phyloP scores from a whole-genome alignment of 352 stramenopile species.

The Phytophthora podocarpi region DNA sequence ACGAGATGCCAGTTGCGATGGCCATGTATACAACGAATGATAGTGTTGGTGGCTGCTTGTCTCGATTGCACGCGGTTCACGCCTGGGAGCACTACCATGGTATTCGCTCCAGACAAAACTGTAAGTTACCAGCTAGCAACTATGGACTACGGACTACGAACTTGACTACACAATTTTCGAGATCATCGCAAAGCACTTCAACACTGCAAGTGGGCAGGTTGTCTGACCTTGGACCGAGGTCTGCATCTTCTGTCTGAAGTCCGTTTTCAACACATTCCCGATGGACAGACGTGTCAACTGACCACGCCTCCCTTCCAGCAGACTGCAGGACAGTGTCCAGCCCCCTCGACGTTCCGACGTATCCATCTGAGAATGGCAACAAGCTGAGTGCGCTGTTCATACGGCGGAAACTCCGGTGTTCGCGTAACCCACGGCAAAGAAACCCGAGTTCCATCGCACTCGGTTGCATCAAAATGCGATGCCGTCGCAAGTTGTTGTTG shows the following conservation, averaged over 20 bases:
- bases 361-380: neutral
- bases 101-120: too few species aligned
- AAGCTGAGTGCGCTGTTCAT: neutral
- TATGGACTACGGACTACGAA: too few species aligned
- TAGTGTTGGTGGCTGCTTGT: too few species aligned
- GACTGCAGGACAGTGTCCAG: too few species aligned
- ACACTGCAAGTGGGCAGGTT: conserved; percentile 2
- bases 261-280: conserved; percentile 2
- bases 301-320: neutral
- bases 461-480: conserved; percentile 16
- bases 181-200: neutral
- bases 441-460: neutral
- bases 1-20: too few species aligned
- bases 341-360: conserved; percentile 9
- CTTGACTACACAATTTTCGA: neutral
- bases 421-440: neutral
- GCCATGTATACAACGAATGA: too few species aligned
- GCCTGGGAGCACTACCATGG: too few species aligned
- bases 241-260: conserved; percentile 2
- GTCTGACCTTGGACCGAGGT: conserved; percentile 3
- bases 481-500: too few species aligned
- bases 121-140: too few species aligned
- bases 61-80: too few species aligned
- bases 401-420: neutral
- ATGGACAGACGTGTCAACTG: neutral